Evolutionary conservation across 352 stramenopile species (phyloP).

Genomic region (Pythium volutum): DNA sequence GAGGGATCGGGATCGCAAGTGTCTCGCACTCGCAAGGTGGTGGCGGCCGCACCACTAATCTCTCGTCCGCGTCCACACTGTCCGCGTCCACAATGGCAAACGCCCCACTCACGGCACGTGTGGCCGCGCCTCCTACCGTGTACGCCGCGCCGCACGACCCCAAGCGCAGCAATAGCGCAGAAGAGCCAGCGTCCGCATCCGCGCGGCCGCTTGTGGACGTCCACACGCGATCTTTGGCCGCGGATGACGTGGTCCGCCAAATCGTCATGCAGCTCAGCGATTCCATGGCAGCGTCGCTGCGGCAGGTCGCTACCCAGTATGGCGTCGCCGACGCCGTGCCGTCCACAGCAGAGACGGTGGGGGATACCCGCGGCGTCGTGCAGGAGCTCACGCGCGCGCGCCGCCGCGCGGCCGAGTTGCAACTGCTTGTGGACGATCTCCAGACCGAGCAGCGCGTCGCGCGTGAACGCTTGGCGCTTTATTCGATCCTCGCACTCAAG

Average conservation of each 20-base stretch:
- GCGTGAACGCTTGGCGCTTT: conserved; percentile 51
- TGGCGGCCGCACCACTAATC: neutral
- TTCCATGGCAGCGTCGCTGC: conserved; percentile 17
- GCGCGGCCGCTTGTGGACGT: neutral
- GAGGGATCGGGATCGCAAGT: conserved; percentile 2
- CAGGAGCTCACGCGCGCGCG: conserved; percentile 26
- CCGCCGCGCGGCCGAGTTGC: conserved; percentile 24
- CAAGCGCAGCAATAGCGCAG: conserved; percentile 13
- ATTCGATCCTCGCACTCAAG: conserved; percentile 51
- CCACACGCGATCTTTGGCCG: neutral
- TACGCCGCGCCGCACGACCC: neutral
- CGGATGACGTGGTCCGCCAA: conserved; percentile 10
- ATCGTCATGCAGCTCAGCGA: conserved; percentile 22
- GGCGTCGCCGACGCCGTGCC: conserved; percentile 17
- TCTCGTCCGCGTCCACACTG: neutral
- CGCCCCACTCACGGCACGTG: conserved; percentile 3
- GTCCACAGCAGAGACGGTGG: neutral
- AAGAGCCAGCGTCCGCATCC: conserved; percentile 11
- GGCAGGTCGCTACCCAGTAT: conserved; percentile 22
- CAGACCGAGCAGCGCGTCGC: conserved; percentile 52
- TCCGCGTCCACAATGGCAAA: conserved; percentile 12
- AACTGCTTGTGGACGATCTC: conserved; percentile 46
- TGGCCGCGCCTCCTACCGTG: neutral
- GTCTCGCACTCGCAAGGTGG: conserved; percentile 4
- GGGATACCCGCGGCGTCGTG: conserved; percentile 18